phyloP scores from a whole-genome alignment of 2,329 filamentous ascomycete genomes.

The Elsinoe arachidis region DNA sequence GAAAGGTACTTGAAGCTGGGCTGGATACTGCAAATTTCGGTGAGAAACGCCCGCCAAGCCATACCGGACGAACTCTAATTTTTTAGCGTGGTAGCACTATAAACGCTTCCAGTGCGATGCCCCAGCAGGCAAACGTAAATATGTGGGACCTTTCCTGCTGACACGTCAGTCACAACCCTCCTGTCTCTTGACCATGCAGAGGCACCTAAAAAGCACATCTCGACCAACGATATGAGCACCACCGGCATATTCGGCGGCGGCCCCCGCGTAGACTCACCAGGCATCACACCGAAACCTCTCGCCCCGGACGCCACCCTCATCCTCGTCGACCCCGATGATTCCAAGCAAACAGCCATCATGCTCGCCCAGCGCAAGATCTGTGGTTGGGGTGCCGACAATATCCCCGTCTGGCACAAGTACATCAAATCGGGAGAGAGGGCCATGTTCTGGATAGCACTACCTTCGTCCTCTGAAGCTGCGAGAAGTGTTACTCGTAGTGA shows the following conservation, averaged over 20 bases:
- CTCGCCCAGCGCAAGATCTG: slow-evolving; percentile 18
- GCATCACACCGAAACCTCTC: neutral
- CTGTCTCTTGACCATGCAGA: no score
- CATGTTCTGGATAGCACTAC: slow-evolving; percentile 19
- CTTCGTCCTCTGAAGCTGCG: neutral
- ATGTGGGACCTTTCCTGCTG: no score
- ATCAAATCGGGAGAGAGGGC: slow-evolving; percentile 13
- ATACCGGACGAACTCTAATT: no score
- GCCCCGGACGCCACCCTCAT: slow-evolving; percentile 13
- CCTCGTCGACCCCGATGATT: slow-evolving; percentile 15
- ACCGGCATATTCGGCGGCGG: neutral
- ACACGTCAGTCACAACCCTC: no score
- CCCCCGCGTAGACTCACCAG: neutral
- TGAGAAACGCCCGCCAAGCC: no score
- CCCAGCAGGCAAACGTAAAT: no score
- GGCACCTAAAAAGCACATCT: no score
- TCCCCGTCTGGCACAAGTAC: slow-evolving; percentile 15
- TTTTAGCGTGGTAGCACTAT: no score
- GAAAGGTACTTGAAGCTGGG: no score
- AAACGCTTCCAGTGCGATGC: no score
- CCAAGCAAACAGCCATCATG: slow-evolving; percentile 14
- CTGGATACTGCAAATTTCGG: no score
- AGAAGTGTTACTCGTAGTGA: neutral
- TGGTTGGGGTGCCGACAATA: slow-evolving; percentile 17
- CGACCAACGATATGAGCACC: neutral